Evolutionary conservation across 2,329 filamentous ascomycete species (phyloP).

Genomic region (Hypoxylon sp.): DNA sequence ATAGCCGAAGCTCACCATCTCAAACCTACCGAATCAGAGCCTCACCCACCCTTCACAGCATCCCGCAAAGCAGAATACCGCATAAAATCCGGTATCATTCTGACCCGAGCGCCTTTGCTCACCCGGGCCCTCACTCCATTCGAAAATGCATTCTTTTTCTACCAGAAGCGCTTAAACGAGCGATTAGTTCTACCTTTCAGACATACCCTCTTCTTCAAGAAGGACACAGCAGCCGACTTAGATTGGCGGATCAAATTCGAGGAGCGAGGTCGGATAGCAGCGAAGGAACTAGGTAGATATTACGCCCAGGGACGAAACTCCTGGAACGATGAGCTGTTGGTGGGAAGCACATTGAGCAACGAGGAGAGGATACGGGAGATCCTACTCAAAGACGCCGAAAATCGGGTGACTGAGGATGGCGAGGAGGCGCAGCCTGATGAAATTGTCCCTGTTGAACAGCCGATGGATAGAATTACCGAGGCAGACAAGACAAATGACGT

Average conservation of each 20-base stretch:
- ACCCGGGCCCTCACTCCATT: constrained; percentile 88
- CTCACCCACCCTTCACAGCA: constrained; percentile 52
- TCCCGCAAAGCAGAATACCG: constrained; percentile 59
- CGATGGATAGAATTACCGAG: constrained; percentile 79
- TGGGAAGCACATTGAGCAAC: constrained; percentile 78
- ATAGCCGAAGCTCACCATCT: constrained; percentile 57
- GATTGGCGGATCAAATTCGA: constrained; percentile 92
- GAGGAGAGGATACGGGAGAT: constrained; percentile 76
- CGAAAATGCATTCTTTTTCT: constrained; percentile 94
- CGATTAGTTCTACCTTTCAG: constrained; percentile 89
- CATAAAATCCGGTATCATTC: constrained; percentile 78
- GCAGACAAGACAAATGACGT: constrained; percentile 83
- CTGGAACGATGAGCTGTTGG: constrained; percentile 93
- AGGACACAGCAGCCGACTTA: constrained; percentile 83
- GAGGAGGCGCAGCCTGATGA: constrained; percentile 71
- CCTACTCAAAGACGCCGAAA: constrained; percentile 82
- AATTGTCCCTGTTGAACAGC: constrained; percentile 78
- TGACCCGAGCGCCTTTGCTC: constrained; percentile 89
- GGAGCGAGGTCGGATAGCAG: constrained; percentile 79
- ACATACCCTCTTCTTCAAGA: constrained; percentile 94
- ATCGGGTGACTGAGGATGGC: constrained; percentile 71
- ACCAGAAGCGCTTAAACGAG: constrained; percentile 97
- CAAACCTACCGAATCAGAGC: constrained; percentile 54
- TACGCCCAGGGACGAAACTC: constrained; percentile 76
- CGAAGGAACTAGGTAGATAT: constrained; percentile 89